Base-by-base conservation (phyloP, 2,329 filamentous ascomycete genomes). In the Gremmenia infestans region DNA sequence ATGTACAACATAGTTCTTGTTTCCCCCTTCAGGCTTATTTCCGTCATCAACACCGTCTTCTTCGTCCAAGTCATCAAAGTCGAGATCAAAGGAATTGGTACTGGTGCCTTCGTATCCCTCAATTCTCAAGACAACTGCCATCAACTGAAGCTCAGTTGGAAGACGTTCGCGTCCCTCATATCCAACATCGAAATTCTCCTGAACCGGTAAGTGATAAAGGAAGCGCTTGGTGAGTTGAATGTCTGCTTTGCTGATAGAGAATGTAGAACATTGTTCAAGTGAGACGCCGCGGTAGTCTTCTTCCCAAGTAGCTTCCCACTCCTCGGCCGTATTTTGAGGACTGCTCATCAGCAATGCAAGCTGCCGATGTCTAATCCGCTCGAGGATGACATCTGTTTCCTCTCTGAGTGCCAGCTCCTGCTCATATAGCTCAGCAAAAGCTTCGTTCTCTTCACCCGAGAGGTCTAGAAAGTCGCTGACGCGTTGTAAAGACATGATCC, bases 401-500 rank as follows among this genome's bases (percentile, higher is more conserved):
- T 40, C 32, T 25, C 12, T 50, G n/a, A 32, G 32, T 7, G n/a
- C 19, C 1, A 14, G 12, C 19, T 39, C 48, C 39, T 15, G 22
- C 5, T n/a, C 15, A 35, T 17, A 50, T 9, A 50, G 32, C 14
- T 50, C 19, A 3, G 17, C 35, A 25, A 50, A 50, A 11, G 14
- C 32, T n/a, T 9, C 11, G 14, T 39, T 37, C 7, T 50, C 48
- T 9, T 37, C 23, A 6, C 5, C 5, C 5, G 32, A 22, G 9
- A 37, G 28, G 3, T 50, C 32, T 3, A 50, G 48, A 25, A 25
- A 42, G 8, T 42, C 48, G 48, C 48, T 23, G 35, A 40, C 3
- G 9, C 28, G 32, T 17, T 53, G 48, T 39, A 68, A 57, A 11
- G 59, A 58, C 12, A 49, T 37, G 12, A 48, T 28, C 17, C 37